phyloP scores from a whole-genome alignment of 192 early-diverging fungal species.

The Mortierella claussenii region DNA sequence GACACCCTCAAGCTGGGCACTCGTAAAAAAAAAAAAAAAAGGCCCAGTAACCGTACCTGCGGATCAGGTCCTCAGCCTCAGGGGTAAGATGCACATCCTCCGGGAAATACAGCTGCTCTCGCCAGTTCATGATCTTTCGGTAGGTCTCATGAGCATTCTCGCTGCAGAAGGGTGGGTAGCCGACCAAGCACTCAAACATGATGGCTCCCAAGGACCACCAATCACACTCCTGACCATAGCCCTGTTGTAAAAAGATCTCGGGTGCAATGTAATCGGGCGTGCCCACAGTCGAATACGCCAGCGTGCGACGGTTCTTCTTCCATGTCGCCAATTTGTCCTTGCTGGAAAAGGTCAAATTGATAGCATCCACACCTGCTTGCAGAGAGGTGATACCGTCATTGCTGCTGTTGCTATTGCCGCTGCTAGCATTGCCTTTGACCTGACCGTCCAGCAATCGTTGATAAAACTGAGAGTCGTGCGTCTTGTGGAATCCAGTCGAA shows the following conservation, averaged over 20 bases:
- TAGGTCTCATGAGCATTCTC: conserved; percentile 97
- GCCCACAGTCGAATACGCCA: conserved; percentile 98
- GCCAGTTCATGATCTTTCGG: conserved; percentile 98
- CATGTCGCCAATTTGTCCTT: conserved; percentile 98
- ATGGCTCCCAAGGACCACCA: conserved; percentile 99
- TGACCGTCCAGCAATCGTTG: conserved; percentile 79
- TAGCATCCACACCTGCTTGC: conserved; percentile 73
- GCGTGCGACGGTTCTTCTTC: conserved; percentile 94
- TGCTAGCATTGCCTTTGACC: conserved; percentile 54
- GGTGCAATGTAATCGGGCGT: conserved; percentile 97
- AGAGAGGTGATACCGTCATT: conserved; percentile 39
- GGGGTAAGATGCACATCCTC: conserved; percentile 91
- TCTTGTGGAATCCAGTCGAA: conserved; percentile 99
- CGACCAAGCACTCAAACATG: conserved; percentile 99
- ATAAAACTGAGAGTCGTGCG: conserved; percentile 98
- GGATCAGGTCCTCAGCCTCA: conserved; percentile 93
- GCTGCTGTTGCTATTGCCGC: conserved; percentile 17
- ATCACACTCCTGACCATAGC: conserved; percentile 98
- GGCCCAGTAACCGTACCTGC: conserved; percentile 60
- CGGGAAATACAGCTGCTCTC: conserved; percentile 89
- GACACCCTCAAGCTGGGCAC: too few relatives aligned
- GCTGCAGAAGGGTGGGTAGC: conserved; percentile 98
- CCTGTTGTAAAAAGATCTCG: conserved; percentile 94
- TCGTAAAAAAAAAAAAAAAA: conserved; percentile 5
- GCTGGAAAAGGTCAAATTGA: conserved; percentile 92